Conservation (phyloP, 1,284 basidiomycete species). For the Ganoderma lingzhi region DNA sequence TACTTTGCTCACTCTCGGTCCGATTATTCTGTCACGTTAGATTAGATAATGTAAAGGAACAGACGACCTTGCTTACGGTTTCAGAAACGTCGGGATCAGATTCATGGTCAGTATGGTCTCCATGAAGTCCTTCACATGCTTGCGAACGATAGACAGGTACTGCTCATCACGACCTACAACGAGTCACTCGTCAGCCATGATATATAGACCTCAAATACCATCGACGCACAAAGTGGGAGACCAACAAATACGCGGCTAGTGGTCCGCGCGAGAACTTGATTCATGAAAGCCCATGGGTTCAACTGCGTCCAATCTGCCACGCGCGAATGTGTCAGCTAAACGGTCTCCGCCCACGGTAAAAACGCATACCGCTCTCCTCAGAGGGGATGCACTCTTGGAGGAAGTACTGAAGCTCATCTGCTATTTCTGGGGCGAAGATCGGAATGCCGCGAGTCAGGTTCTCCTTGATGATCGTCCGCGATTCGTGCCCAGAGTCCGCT, state of each 20-base stretch:
- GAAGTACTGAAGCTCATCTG: neutral
- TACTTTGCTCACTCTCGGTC: neutral
- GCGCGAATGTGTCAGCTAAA: neutral
- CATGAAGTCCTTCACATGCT: neutral
- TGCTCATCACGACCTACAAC: neutral
- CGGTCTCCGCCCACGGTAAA: conserved; percentile 1
- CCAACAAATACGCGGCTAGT: neutral
- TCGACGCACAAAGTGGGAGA: neutral
- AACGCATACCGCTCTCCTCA: neutral
- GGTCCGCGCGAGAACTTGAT: neutral
- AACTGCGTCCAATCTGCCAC: neutral
- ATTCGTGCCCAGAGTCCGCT: neutral
- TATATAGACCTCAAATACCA: neutral
- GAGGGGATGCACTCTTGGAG: neutral
- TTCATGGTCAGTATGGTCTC: neutral
- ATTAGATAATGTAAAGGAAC: neutral
- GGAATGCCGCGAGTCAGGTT: neutral
- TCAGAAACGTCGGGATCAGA: neutral
- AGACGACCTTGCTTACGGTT: neutral
- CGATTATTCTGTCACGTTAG: neutral
- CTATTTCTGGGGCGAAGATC: neutral
- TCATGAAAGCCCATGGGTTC: neutral
- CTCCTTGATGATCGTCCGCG: conserved; percentile 28
- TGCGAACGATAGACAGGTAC: neutral
- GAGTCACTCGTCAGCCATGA: neutral